Evolutionary conservation across 495 filamentous ascomycete species (phyloP), one percentile per base, ranked within the genome.

Genomic region (Podospora comata): DNA sequence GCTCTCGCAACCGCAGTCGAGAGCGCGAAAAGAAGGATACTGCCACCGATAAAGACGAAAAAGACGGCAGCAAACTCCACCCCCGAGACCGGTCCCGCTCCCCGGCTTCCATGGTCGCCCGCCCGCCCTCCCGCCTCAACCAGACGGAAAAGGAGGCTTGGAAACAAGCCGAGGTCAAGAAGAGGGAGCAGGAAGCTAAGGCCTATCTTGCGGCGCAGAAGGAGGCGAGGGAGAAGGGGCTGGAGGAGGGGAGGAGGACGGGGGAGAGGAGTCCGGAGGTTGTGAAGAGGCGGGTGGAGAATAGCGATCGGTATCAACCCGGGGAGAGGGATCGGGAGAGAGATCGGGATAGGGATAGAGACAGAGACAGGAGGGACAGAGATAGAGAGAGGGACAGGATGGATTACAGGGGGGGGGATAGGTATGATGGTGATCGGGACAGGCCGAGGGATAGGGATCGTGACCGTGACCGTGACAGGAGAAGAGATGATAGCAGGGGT

Each of bases 131-230:
- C 4, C 68, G 65, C 39, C 60, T 78, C 9, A 73, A 71, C 65
- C 73, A 71, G 20, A 72, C 73, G 18, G 79, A 78, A 23, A 73
- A 73, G 32, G 82, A 82, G 73, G 80, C 78, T 2, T 82, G 82
- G 82, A 86, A 85, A 67, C 83, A 82, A 66, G 79, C 78, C 54
- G 83, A 85, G 71, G 81, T 84, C 60, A 85, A 81, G 74, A 81
- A 84, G 67, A 82, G 85, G n/a, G 85, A 86, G 66, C 79, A 82
- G 64, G 84, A 87, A 75, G 85, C 85, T n/a, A 86, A 84, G 69
- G 82, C 81, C 16, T 87, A 86, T 68, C 75, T 85, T 18, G 84
- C 83, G 9, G 83, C 81, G 5, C 82, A 84, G 61, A 82, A 82
- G 59, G 83, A 84, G 64, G 84, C 84, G 20, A 76, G 78, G 13